Evolutionary conservation across 257 asterid genomes (phyloP).

Genomic region (Solanum pinnatisectum): DNA sequence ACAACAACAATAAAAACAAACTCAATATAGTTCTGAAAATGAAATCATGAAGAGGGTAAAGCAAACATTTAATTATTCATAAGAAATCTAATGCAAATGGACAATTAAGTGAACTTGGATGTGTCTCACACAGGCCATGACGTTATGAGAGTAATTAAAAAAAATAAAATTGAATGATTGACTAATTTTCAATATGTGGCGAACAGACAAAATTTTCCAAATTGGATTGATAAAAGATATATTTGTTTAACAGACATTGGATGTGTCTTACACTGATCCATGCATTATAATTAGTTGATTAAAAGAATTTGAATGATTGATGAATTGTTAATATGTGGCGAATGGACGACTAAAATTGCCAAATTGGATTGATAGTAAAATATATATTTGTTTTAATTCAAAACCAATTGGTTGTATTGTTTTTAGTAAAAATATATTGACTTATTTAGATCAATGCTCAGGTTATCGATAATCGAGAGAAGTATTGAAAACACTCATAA

Average conservation of each 20-base stretch:
- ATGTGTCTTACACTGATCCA: background rate
- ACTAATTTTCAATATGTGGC: background rate
- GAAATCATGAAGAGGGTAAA: accelerated
- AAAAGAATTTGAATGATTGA: background rate
- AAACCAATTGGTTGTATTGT: background rate
- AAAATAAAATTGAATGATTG: background rate
- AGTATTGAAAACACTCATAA: background rate
- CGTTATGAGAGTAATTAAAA: background rate
- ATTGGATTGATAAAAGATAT: background rate
- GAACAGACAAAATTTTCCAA: background rate
- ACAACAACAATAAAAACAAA: background rate
- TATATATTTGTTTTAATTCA: background rate
- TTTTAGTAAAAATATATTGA: background rate
- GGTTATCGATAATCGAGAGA: background rate
- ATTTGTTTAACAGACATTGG: background rate
- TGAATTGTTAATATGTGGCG: background rate
- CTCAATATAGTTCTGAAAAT: accelerated
- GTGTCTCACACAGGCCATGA: background rate
- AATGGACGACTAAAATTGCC: background rate
- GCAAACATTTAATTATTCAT: background rate
- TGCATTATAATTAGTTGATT: background rate
- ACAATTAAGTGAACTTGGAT: background rate
- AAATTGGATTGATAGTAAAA: background rate
- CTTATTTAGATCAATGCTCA: background rate
- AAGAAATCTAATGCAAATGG: background rate